Evolutionary conservation across 2,329 filamentous ascomycete genomes (phyloP).

Genomic region (Aspergillus sp.): DNA sequence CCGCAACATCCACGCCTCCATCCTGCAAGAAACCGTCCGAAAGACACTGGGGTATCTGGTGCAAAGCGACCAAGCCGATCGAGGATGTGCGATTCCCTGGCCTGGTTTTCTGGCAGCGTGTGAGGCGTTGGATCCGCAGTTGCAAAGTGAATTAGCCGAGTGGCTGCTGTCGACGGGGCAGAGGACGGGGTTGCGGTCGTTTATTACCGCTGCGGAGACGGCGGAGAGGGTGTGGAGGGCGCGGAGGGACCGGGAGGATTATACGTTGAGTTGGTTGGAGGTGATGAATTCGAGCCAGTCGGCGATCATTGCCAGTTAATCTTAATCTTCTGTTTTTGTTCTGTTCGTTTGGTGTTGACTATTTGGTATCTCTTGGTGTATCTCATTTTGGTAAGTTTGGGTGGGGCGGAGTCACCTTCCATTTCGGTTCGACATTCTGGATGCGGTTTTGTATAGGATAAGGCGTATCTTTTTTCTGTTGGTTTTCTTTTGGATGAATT

Average conservation of each 20-base stretch:
- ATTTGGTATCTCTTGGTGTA: too few relatives aligned
- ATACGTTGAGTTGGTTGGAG: conserved; percentile 12
- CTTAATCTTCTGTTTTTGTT: too few relatives aligned
- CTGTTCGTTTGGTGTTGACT: too few relatives aligned
- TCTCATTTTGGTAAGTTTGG: too few relatives aligned
- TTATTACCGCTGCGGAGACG: conserved; percentile 9
- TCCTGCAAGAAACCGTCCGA: conserved; percentile 28
- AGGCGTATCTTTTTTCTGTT: too few relatives aligned
- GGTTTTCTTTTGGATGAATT: too few relatives aligned
- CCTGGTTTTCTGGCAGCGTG: conserved; percentile 29
- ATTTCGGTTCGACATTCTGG: too few relatives aligned
- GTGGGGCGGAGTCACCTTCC: too few relatives aligned
- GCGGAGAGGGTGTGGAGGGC: conserved; percentile 14
- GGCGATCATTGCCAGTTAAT: too few relatives aligned
- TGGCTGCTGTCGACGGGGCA: conserved; percentile 7
- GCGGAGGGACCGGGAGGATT: conserved; percentile 8
- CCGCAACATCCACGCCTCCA: conserved; percentile 27
- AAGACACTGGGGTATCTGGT: conserved; percentile 11
- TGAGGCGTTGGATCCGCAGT: conserved; percentile 16
- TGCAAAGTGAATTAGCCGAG: conserved; percentile 4
- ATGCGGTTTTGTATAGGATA: too few relatives aligned
- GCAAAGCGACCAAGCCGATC: background rate
- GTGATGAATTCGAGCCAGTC: conserved; percentile 1
- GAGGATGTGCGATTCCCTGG: conserved; percentile 15
- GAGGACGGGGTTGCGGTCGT: conserved; percentile 5